Base-by-base conservation (phyloP, 176 grass and related monocot species). In the Canna indica region DNA sequence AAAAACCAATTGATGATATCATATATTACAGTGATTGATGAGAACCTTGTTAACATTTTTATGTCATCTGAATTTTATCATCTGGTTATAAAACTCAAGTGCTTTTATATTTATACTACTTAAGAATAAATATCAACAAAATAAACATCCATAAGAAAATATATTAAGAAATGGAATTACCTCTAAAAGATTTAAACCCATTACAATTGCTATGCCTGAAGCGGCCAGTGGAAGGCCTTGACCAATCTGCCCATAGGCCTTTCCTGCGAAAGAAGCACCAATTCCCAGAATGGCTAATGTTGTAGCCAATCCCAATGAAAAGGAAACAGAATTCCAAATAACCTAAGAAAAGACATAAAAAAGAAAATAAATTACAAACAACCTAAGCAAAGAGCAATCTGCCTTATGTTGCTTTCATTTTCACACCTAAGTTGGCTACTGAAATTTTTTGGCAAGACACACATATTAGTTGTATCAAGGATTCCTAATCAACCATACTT, bases 261-360 rank as follows among this genome's bases (percentile, higher is more conserved):
- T 96, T 77, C 93, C 88, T 68, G 93, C 93, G 85, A 96, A 96
- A 60, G 93, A 89, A 71, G 93, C 93, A 83, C 81, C 93, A 64
- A 96, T 85, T 24, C 93, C 93, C 68, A 96, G 88, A 67, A 84
- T 76, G 53, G 93, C 86, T 75, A 96, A 86, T 59, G 93, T 96
- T 81, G 92, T 96, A 45, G 88, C 92, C 81, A 91, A 77, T 72
- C 92, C 92, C 80, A 96, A 78, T 34, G 92, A 80, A 77, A 96
- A 96, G 52, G 92, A 86, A 77, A 96, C 78, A 72, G 92, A 91
- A 89, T 91, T 96, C 77, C 88, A 88, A 42, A 96, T 79, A 74
- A 96, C 81, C 92, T 96, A 83, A 68, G 30, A 64, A 20, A 73
- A 57, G 74, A 71, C 18, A 84, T 45, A 64, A 78, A 75, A 96